Evolutionary conservation across 306 rosid species (phyloP), one percentile per base, ranked within the genome.

Genomic region (Rosa lucieae): DNA sequence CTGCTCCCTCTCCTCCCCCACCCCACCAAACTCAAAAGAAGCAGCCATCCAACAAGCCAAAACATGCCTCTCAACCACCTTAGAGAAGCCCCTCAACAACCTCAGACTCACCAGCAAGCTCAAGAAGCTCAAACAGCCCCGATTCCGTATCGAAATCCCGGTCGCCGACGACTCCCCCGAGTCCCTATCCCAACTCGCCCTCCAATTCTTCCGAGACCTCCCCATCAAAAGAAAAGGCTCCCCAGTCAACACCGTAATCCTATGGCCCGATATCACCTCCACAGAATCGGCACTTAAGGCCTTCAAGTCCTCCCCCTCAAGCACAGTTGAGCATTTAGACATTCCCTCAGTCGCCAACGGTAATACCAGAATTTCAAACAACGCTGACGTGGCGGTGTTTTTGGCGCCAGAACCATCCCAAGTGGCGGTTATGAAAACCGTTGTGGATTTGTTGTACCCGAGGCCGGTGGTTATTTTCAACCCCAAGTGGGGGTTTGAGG

Each of bases 401-500:
- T 53, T 93, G 67, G 89, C 73, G 43, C 96, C 92, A 55, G 92
- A 90, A 76, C 80, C 84, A 48, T 86, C 91, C 4, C 87, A 87
- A 40, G 77, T 93, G 84, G 84, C 76, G n/a, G 43, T 68, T 48
- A 14, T 89, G 76, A 89, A 86, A 75, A 70, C 46, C 47, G 85
- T 86, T 51, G 58, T 86, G n/a, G 97, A 93, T 21, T 73, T 35
- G 10, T 70, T 90, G 77, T 84, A 79, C 72, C 94, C 99, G 14
- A 91, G 89, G 87, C 99, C 94, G 9, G 93, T 89, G 85, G 93
- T 91, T 83, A 74, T 90, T 78, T 87, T 96, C 72, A 91, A 93
- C 77, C 99, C 97, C 68, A 90, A 75, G 77, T 96, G 98, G 96
- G 86, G 74, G 21, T 91, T 86, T 85, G 92, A 96, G 84, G 99